phyloP scores from a whole-genome alignment of 208 protist genomes.

The Leishmania mexicana region DNA sequence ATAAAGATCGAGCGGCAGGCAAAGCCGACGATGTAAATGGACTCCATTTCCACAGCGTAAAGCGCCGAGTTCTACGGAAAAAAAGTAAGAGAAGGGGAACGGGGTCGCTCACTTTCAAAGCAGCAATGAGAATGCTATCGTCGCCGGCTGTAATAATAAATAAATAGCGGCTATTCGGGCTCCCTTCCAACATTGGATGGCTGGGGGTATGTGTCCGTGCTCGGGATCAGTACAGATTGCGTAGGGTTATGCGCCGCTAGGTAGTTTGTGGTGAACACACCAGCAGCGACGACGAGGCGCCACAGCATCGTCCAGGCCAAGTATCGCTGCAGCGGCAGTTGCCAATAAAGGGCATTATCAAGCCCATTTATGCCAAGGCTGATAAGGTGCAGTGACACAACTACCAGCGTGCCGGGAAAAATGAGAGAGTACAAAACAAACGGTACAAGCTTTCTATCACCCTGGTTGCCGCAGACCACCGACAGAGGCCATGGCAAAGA shows the following conservation, averaged over 20 bases:
- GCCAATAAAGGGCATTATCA: constrained; percentile 36
- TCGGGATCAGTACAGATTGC: constrained; percentile 38
- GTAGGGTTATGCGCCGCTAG: constrained; percentile 44
- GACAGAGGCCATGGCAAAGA: constrained; percentile 39
- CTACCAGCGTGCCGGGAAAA: constrained; percentile 34
- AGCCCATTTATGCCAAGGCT: constrained; percentile 32
- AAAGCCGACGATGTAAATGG: background rate
- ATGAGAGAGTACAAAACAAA: constrained; percentile 41
- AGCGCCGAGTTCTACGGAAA: background rate
- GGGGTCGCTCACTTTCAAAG: background rate
- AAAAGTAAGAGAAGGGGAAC: background rate
- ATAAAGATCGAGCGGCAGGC: background rate
- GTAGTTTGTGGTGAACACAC: constrained; percentile 43
- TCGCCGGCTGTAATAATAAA: background rate
- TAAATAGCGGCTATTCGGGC: background rate
- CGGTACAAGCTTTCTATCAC: constrained; percentile 35
- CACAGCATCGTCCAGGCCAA: constrained; percentile 44
- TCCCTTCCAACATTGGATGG: background rate
- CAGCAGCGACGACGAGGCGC: constrained; percentile 29
- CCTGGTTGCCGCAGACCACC: constrained; percentile 35
- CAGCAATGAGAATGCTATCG: background rate
- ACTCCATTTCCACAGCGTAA: background rate
- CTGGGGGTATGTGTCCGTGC: constrained; percentile 8
- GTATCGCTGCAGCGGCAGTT: constrained; percentile 38
- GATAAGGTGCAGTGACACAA: constrained; percentile 27